Base-by-base conservation (phyloP, 371 early-diverging fungal species). In the Syncephalastrum contaminatum region DNA sequence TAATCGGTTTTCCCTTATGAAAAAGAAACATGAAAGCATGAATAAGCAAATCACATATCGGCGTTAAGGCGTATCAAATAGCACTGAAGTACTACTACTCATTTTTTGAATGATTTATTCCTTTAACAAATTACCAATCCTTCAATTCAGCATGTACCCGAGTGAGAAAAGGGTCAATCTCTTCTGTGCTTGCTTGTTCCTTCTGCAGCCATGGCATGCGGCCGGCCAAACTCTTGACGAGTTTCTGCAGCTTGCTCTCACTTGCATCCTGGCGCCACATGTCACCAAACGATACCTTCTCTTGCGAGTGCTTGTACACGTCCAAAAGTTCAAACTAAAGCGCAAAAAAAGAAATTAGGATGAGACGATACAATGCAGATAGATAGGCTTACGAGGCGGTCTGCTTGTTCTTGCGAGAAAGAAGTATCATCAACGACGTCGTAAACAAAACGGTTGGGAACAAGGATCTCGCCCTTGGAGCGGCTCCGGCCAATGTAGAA, bases 121-220 rank as follows among this genome's bases (percentile, higher is more conserved):
- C 45, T 44, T 44, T 44, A 19, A 16, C 45, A 44, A 19, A 19
- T 47, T 47, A 47, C 47, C 47, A 47, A 19, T 47, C 22, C 15
- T 47, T 20, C 47, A 47, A 20, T 47, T 20, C 47, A 22, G 20
- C 21, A 20, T 25, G 47, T 20, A 47, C 47, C 25, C 47, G 20
- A 47, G 47, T 47, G 3, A 47, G 47, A 7, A 47, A 47, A 47
- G 47, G 47, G 20, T 47, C 47, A 18, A 30, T 30, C 36, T 30
- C 36, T 30, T 30, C 36, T 10, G 7, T 30, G 12, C 10, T 10
- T 8, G 36, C 30, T 12, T 57, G 16, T 10, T 47, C 39, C 25
- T 64, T 64, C 40, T 64, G 64, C 4, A 89, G 62, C 91, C 91
- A 91, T 3, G 88, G 88, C 88, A 91, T 91, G 39, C 89, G 83